A percentile compares a stretch with the other conserved stretches of the same genome.
Conservation (phyloP, 2,329 filamentous ascomycete species). For the Sporothrix inflata region DNA sequence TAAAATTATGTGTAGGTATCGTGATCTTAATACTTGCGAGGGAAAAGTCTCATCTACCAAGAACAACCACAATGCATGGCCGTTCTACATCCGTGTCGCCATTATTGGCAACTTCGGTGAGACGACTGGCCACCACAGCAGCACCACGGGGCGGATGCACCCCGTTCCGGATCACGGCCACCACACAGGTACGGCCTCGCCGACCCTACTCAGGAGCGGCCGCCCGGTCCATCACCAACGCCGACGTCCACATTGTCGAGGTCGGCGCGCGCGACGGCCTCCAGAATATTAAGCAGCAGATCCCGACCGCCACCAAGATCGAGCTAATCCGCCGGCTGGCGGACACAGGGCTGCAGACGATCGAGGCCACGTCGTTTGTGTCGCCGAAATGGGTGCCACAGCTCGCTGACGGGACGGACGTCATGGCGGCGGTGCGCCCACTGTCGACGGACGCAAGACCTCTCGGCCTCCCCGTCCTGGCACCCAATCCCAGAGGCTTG, state of each 20-base stretch:
- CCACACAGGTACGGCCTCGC: not conserved
- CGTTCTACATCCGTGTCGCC: not conserved
- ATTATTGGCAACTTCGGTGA: not conserved
- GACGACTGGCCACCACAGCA: not conserved
- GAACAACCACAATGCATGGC: not conserved
- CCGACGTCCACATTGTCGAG: conserved; percentile 63
- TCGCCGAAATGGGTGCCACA: conserved; percentile 84
- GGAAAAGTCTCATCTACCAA: not conserved
- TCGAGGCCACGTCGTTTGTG: conserved; percentile 83
- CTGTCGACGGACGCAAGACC: conserved; percentile 53
- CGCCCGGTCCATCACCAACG: not conserved
- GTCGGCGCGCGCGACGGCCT: conserved; percentile 85
- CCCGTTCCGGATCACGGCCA: not conserved
- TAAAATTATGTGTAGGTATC: not conserved
- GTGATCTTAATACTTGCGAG: not conserved
- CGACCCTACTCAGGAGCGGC: not conserved
- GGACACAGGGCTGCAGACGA: conserved; percentile 68
- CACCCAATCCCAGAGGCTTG: conserved; percentile 75
- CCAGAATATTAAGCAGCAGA: conserved; percentile 77
- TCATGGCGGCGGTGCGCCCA: conserved; percentile 69
- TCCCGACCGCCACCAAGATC: conserved; percentile 74
- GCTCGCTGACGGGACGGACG: conserved; percentile 79
- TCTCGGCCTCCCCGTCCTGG: conserved; percentile 77
- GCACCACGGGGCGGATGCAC: not conserved
- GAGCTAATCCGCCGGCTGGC: conserved; percentile 73